Conservation (phyloP, 495 filamentous ascomycete genomes). For the Aspergillus conjunctus region DNA sequence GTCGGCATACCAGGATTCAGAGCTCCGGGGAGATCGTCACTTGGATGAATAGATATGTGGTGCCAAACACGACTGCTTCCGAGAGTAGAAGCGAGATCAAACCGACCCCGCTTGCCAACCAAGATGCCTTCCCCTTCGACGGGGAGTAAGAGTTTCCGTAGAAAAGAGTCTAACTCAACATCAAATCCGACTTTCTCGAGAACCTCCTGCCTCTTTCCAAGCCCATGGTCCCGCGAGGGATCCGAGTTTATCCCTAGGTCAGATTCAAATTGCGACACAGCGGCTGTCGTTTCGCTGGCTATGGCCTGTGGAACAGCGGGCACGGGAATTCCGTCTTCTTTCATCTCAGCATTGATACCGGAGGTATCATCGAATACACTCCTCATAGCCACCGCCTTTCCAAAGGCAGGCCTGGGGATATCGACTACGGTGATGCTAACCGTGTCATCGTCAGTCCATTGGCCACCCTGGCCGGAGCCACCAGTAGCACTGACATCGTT, state of each 20-base stretch:
- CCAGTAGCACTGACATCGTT: slow-evolving; percentile 60
- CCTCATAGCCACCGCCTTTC: slow-evolving; percentile 82
- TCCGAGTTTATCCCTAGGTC: slow-evolving; percentile 78
- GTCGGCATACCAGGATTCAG: slow-evolving; percentile 63
- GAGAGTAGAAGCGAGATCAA: slow-evolving; percentile 69
- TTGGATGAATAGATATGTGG: slow-evolving; percentile 88
- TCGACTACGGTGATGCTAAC: slow-evolving; percentile 89
- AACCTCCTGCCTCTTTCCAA: slow-evolving; percentile 78
- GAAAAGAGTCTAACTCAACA: slow-evolving; percentile 79
- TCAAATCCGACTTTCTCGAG: slow-evolving; percentile 83
- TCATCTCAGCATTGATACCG: slow-evolving; percentile 98
- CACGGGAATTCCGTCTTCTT: slow-evolving; percentile 82
- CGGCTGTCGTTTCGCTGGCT: slow-evolving; percentile 78
- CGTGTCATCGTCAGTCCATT: slow-evolving; percentile 72
- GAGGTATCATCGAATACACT: slow-evolving; percentile 86
- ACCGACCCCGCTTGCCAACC: slow-evolving; percentile 70
- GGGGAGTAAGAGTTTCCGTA: slow-evolving; percentile 82
- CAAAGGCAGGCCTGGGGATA: slow-evolving; percentile 74
- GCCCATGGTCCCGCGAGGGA: slow-evolving; percentile 66
- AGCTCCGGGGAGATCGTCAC: slow-evolving; percentile 76
- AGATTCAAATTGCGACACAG: slow-evolving; percentile 74
- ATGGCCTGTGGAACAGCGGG: slow-evolving; percentile 72
- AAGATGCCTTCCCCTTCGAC: slow-evolving; percentile 71
- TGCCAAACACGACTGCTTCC: slow-evolving; percentile 92
- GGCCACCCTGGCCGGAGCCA: slow-evolving; percentile 55